Evolutionary conservation across 2,329 filamentous ascomycete genomes (phyloP), one percentile per base, ranked within the genome.

Genomic region (Penicillium corylophilum): DNA sequence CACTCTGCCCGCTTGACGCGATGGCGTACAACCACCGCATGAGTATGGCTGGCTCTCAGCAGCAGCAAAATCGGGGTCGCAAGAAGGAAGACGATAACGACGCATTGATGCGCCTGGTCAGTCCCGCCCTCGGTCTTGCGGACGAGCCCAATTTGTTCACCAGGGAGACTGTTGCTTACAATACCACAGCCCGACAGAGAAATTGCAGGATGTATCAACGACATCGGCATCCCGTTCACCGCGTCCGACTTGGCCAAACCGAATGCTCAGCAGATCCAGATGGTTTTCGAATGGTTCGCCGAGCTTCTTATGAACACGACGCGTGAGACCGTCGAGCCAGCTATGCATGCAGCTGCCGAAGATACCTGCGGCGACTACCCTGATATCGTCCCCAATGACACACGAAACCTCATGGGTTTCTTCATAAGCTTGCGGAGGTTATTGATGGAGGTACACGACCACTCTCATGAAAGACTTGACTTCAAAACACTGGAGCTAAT

Each of bases 201-300:
- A 72, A 96, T 99, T 55, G 93, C 93, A 62, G 91, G 89, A 70
- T 99, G 94, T 73, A 96, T 99, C 76, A 94, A 88, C 66, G 94
- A 97, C 71, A 96, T 97, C 65, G 93, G 93, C 53, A 92, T 97
- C 64, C 86, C 84, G 24, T 96, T 97, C 72, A 88, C 84, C 31
- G 79, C 92, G 16, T 83, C 88, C 55, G 93, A 99, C 74, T 82
- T 99, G 36, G 86, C 93, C 64, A 97, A 96, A 69, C 94, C 94
- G 5, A 96, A 96, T 64, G 88, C 94, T 3, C 84, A 93, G 54
- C 91, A 96, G 66, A 92, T 97, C 48, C 94, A 99, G 74, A 91
- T 94, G 79, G 91, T 99, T 46, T 95, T 97, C 69, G 94, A 99
- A 79, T 95, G 91, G 88, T 94, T 99, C 63, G 92, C 91, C 53